A percentile compares a stretch with the other conserved stretches of the same genome.
Evolutionary conservation across 1,139 yeast species (phyloP).

Genomic region (Saccharomyces hybrid): DNA sequence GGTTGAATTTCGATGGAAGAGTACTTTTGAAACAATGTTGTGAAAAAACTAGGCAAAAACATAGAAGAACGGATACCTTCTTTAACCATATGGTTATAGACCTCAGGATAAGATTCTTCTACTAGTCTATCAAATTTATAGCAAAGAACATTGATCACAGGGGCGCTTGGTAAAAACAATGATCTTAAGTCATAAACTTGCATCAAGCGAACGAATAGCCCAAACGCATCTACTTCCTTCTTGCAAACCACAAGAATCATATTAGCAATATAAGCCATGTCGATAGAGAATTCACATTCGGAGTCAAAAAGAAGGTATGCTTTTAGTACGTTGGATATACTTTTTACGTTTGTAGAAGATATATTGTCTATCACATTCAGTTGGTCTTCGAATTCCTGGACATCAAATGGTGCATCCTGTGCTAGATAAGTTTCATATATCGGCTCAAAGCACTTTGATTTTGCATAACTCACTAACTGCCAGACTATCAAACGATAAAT

Average conservation of each 20-base stretch:
- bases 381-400: slow-evolving; percentile 39
- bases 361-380: slow-evolving; percentile 77
- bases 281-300: slow-evolving; percentile 49
- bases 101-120: slow-evolving; percentile 39
- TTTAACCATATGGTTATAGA: slow-evolving; percentile 67
- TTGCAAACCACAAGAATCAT: not conserved
- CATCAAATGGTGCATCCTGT: slow-evolving; percentile 64
- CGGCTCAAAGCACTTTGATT: slow-evolving; percentile 61
- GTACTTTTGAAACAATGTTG: slow-evolving; percentile 30
- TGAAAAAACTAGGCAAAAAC: slow-evolving; percentile 1
- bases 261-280: slow-evolving; percentile 74
- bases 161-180: slow-evolving; percentile 76
- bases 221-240: slow-evolving; percentile 42
- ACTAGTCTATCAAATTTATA: slow-evolving; percentile 82
- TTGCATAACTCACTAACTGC: slow-evolving; percentile 76
- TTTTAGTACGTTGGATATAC: slow-evolving; percentile 65
- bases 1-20: slow-evolving; percentile 79
- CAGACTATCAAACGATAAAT: slow-evolving; percentile 80
- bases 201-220: slow-evolving; percentile 71
- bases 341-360: slow-evolving; percentile 47
- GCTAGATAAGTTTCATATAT: slow-evolving; percentile 45
- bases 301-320: slow-evolving; percentile 81
- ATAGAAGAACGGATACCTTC: slow-evolving; percentile 50
- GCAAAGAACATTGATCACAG: slow-evolving; percentile 68
- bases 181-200: slow-evolving; percentile 65